Base-by-base conservation (phyloP, 208 protist genomes). In the Trypanosoma grayi region DNA sequence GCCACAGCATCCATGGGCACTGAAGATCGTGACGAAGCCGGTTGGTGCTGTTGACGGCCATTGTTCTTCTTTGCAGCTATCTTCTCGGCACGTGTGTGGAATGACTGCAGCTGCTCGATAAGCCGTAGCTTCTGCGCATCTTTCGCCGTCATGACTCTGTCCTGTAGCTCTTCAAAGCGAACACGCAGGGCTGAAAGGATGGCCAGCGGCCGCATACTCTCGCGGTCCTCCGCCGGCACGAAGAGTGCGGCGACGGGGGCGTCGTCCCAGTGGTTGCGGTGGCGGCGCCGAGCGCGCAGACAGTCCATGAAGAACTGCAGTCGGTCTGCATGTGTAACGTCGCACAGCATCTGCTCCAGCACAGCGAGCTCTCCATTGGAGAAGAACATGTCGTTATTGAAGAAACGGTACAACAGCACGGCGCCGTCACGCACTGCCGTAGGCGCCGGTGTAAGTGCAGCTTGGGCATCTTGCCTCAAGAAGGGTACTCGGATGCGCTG, bases 351-450 rank as follows among this genome's bases (percentile, higher is more conserved):
- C 18, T 69, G 30, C 72, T 86, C 77, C 41, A 94, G 68, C 46
- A 85, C 64, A 9, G 55, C 36, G 7, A 94, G 58, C 68, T 94
- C 75, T 39, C 33, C 46, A 0, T 62, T 30, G 20, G 84, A 85
- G 66, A 83, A 94, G 65, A 89, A 92, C 87, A 92, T 94, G 44
- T 94, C 87, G 51, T 80, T 87, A 75, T 94, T 94, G 31, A 94
- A 60, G 70, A 92, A 92, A 20, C 87, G 82, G 57, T 79, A 84
- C 27, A 87, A 68, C 37, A 92, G 67, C 36, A 61, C 72, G 10
- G 76, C 73, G 31, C 30, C 47, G 56, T 78, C 75, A 7, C 50
- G 47, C 39, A 43, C 45, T 36, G 27, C 57, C 2, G 46, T 56
- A 37, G 24, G 22, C 5, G 14, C 13, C 13, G 22, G 14, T 43